phyloP scores from a whole-genome alignment of 2,329 filamentous ascomycete genomes.

The Talaromyces sp. region DNA sequence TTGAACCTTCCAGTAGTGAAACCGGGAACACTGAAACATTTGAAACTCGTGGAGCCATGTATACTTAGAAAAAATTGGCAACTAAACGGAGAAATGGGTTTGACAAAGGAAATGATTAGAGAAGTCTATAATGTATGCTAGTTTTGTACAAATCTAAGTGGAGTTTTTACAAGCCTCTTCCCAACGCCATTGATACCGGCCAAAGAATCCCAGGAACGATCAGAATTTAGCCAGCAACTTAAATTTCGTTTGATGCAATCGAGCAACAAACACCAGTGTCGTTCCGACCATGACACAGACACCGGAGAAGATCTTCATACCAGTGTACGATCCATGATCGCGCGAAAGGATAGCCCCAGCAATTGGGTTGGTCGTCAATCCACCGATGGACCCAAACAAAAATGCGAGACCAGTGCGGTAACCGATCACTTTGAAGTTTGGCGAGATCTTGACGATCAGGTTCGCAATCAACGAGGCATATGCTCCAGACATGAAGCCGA shows the following conservation, averaged over 20 bases:
- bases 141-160: not conserved
- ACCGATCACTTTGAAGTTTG: conserved; percentile 57
- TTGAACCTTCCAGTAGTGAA: not conserved
- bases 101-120: not conserved
- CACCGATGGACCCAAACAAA: conserved; percentile 11
- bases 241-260: not conserved
- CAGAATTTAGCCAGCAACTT: not conserved
- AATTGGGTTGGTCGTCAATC: conserved; percentile 19
- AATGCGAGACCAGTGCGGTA: conserved; percentile 20
- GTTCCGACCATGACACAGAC: conserved; percentile 1
- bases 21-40: not conserved
- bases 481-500: conserved; percentile 66
- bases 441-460: conserved; percentile 65
- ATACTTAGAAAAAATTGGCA: not conserved
- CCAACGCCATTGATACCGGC: not conserved
- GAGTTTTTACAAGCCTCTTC: not conserved
- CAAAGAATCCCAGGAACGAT: not conserved
- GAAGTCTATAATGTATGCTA: not conserved
- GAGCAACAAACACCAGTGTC: not conserved
- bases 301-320: conserved; percentile 16
- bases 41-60: not conserved
- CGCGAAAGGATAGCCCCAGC: conserved; percentile 59
- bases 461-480: conserved; percentile 63
- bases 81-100: not conserved
- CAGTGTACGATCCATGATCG: conserved; percentile 60